A percentile compares a stretch with the other conserved stretches of the same genome.
phyloP scores from a whole-genome alignment of 2,329 filamentous ascomycete genomes.

The Pestalotiopsis sp. region DNA sequence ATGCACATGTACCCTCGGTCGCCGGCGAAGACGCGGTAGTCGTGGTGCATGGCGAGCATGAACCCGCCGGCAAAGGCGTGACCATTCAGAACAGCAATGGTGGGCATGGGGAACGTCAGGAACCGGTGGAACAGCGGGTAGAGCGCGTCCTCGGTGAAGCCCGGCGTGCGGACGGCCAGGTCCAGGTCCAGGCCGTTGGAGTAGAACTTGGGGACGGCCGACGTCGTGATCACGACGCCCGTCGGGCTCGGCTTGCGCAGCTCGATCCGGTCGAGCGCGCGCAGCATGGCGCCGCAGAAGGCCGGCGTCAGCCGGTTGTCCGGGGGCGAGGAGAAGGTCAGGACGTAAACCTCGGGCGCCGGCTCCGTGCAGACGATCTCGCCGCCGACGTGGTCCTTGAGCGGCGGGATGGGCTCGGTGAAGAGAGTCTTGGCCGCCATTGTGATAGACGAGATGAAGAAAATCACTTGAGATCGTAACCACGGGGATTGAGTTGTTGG shows the following conservation, averaged over 20 bases:
- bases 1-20: slow-evolving; percentile 74
- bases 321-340: slow-evolving; percentile 70
- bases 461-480: not conserved
- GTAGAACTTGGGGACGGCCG: slow-evolving; percentile 77
- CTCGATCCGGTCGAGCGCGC: slow-evolving; percentile 77
- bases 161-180: slow-evolving; percentile 60
- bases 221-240: slow-evolving; percentile 80
- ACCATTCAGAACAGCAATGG: slow-evolving; percentile 76
- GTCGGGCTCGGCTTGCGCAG: slow-evolving; percentile 61
- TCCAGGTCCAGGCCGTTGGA: slow-evolving; percentile 80
- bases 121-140: slow-evolving; percentile 69
- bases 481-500: not conserved
- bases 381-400: slow-evolving; percentile 52
- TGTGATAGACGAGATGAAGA: not conserved
- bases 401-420: slow-evolving; percentile 57
- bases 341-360: slow-evolving; percentile 65
- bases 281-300: slow-evolving; percentile 68
- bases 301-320: slow-evolving; percentile 76
- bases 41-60: slow-evolving; percentile 80
- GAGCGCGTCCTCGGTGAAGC: slow-evolving; percentile 63
- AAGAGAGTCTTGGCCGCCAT: slow-evolving; percentile 50
- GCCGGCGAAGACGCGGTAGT: slow-evolving; percentile 75
- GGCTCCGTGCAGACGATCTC: slow-evolving; percentile 66
- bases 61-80: slow-evolving; percentile 83
- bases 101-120: slow-evolving; percentile 79